These are phyloP conservation scores for Sporisorium reilianum DNA, from an alignment of 1,284 basidiomycete genomes.

Conservation along the genomic window DNA sequence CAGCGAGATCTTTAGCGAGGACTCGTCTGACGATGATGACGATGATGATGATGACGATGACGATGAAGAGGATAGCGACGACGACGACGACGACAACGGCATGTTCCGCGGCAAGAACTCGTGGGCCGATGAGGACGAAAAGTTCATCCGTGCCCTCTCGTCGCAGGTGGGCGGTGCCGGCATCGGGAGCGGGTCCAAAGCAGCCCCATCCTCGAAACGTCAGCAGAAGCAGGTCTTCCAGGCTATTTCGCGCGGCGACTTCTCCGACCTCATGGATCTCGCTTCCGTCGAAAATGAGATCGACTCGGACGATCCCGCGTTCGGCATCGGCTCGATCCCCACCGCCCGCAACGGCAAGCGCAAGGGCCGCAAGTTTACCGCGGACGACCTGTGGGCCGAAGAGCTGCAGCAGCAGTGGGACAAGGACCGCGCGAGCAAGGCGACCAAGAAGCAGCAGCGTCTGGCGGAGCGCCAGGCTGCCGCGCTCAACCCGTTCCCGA, in stretches of 20 bases:
- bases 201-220: slow-evolving; percentile 67
- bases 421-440: slow-evolving; percentile 56
- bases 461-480: slow-evolving; percentile 71
- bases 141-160: slow-evolving; percentile 74
- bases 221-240: slow-evolving; percentile 76
- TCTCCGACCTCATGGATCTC: slow-evolving; percentile 76
- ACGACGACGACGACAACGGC: slow-evolving; percentile 57
- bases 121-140: slow-evolving; percentile 78
- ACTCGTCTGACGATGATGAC: slow-evolving; percentile 28
- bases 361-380: slow-evolving; percentile 73
- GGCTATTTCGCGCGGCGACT: slow-evolving; percentile 76
- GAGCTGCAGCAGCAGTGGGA: slow-evolving; percentile 76
- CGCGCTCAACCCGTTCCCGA: slow-evolving; percentile 72
- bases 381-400: slow-evolving; percentile 74
- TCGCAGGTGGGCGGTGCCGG: slow-evolving; percentile 43
- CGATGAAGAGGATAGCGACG: slow-evolving; percentile 21
- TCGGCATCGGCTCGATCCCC: slow-evolving; percentile 44
- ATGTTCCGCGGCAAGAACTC: slow-evolving; percentile 69
- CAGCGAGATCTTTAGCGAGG: slow-evolving; percentile 36
- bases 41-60: slow-evolving; percentile 37
- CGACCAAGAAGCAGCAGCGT: slow-evolving; percentile 53
- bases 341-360: slow-evolving; percentile 50
- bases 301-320: slow-evolving; percentile 68
- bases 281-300: slow-evolving; percentile 40
- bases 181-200: slow-evolving; percentile 22